Conservation (phyloP, 306 rosid genomes). For the Cercis canadensis region DNA sequence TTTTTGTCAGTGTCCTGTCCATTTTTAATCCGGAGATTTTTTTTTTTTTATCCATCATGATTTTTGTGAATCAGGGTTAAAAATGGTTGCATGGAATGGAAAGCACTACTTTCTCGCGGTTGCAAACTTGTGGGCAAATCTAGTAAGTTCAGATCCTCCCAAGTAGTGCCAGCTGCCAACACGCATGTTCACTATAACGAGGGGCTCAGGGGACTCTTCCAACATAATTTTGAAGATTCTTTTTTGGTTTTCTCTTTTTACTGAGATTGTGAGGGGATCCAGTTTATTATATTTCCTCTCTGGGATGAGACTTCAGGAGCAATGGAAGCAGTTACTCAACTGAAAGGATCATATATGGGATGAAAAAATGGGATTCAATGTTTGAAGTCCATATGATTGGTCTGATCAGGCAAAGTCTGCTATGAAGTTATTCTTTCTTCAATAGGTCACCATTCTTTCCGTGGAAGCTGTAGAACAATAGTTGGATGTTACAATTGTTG, state of each 20-base stretch:
- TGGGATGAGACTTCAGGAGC: conserved; percentile 35
- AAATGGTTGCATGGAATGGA: conserved; percentile 77
- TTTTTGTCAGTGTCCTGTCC: neutral
- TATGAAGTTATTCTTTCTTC: conserved; percentile 47
- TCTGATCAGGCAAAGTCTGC: conserved; percentile 32
- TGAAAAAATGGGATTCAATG: conserved; percentile 8
- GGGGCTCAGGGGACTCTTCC: conserved; percentile 8
- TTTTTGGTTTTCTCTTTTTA: neutral
- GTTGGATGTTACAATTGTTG: conserved; percentile 27
- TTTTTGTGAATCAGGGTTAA: conserved; percentile 62
- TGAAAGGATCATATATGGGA: conserved; percentile 2
- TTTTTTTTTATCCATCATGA: neutral
- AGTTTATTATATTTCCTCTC: conserved; percentile 14
- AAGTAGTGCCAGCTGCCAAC: conserved; percentile 35
- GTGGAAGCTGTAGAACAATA: conserved; percentile 42
- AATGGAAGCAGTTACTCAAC: conserved; percentile 25
- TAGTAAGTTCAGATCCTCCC: conserved; percentile 68
- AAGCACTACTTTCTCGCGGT: conserved; percentile 64
- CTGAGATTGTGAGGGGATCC: conserved; percentile 32
- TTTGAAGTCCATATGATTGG: conserved; percentile 6
- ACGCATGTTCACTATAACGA: conserved; percentile 24
- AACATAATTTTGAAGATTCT: conserved; percentile 9
- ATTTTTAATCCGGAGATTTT: conserved; percentile 5
- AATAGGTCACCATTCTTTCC: conserved; percentile 49
- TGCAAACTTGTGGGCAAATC: conserved; percentile 88